A percentile compares a stretch with the other conserved stretches of the same genome.
Evolutionary conservation across 1,139 yeast genomes (phyloP).

Genomic region (Candida sp.): DNA sequence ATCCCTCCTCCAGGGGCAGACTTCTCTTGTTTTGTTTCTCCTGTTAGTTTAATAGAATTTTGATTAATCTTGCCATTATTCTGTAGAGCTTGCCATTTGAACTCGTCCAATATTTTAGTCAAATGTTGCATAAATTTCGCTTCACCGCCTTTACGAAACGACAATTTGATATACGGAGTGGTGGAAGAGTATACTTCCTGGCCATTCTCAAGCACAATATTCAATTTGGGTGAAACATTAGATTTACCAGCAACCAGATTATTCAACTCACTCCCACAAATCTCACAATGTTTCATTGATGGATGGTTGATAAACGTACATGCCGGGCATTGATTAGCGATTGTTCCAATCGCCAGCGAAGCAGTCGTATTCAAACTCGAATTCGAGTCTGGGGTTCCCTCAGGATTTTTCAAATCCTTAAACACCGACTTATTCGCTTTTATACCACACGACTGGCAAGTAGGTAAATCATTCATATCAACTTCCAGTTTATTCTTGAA

Average conservation of each 20-base stretch:
- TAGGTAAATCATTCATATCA: constrained; percentile 38
- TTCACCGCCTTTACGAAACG: constrained; percentile 64
- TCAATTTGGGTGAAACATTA: neutral
- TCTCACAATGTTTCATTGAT: constrained; percentile 72
- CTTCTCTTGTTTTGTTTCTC: constrained; percentile 2
- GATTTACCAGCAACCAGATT: neutral
- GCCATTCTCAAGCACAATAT: constrained; percentile 18
- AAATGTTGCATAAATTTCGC: constrained; percentile 41
- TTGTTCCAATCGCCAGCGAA: neutral
- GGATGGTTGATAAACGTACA: constrained; percentile 91
- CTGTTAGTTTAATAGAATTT: constrained; percentile 26
- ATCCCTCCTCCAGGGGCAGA: constrained; percentile 46
- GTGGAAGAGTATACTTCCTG: constrained; percentile 31
- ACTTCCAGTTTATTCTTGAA: constrained; percentile 51
- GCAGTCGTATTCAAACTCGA: too few species aligned
- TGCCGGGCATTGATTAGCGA: constrained; percentile 54
- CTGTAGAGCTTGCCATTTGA: constrained; percentile 43
- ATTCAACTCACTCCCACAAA: constrained; percentile 69
- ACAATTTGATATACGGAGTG: constrained; percentile 47
- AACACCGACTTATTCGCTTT: constrained; percentile 16
- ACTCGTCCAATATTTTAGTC: constrained; percentile 38
- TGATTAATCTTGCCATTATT: constrained; percentile 37
- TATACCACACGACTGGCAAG: constrained; percentile 80
- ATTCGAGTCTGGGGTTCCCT: too few species aligned
- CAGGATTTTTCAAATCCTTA: neutral